These are phyloP conservation scores for Senecio squalidus DNA, from an alignment of 140 eudicot genomes.

Conservation along the genomic window DNA sequence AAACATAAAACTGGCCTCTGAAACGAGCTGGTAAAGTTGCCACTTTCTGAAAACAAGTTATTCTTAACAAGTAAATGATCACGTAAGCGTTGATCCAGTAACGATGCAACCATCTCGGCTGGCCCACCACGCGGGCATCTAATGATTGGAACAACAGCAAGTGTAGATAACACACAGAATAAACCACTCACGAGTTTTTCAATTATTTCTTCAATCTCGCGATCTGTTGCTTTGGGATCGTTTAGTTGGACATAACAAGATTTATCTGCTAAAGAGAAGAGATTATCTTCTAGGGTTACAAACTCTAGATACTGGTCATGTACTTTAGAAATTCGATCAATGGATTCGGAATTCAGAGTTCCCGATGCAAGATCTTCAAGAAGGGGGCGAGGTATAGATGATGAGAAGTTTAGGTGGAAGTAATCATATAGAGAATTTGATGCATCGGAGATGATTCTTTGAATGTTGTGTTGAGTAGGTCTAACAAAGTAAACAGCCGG, in stretches of 20 bases:
- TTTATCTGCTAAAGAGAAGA: slow-evolving; percentile 70
- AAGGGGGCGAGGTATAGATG: slow-evolving; percentile 72
- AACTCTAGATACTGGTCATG: slow-evolving; percentile 94
- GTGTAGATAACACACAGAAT: slow-evolving; percentile 86
- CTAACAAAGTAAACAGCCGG: slow-evolving; percentile 92
- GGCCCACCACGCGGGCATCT: slow-evolving; percentile 89
- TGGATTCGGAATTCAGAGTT: slow-evolving; percentile 61
- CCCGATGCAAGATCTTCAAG: slow-evolving; percentile 87
- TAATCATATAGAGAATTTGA: slow-evolving; percentile 60
- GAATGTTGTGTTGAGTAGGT: slow-evolving; percentile 55
- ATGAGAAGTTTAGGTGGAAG: slow-evolving; percentile 81
- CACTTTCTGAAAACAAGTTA: slow-evolving; percentile 78
- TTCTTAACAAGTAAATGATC: slow-evolving; percentile 85
- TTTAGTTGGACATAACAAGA: slow-evolving; percentile 70
- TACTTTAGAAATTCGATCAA: slow-evolving; percentile 62
- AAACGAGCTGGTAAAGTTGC: slow-evolving; percentile 56
- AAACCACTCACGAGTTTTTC: slow-evolving; percentile 73
- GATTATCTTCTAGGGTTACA: slow-evolving; percentile 71
- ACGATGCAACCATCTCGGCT: slow-evolving; percentile 90
- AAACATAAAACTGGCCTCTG: slow-evolving; percentile 84
- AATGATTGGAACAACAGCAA: slow-evolving; percentile 80
- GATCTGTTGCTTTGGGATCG: slow-evolving; percentile 80
- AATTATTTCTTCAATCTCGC: slow-evolving; percentile 74
- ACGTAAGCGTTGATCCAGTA: slow-evolving; percentile 75
- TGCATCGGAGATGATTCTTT: slow-evolving; percentile 63